These are phyloP conservation scores for Nakazawaea ambrosiae DNA, from an alignment of 805 yeast species.

Conservation along the genomic window DNA sequence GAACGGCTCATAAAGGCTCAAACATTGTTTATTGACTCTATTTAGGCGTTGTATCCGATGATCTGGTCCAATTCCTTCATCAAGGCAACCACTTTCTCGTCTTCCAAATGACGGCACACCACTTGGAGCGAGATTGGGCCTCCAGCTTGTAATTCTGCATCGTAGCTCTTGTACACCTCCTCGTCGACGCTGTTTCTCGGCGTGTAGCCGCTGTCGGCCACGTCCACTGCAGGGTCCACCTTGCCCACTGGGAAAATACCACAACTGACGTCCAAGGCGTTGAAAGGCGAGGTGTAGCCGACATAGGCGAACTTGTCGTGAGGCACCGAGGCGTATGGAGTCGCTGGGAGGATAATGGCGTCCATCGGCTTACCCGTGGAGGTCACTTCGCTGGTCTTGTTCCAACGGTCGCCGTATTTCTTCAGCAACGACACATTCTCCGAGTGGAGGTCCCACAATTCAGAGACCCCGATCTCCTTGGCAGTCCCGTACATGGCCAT, in stretches of 20 bases:
- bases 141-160: slow-evolving; percentile 44
- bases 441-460: slow-evolving; percentile 36
- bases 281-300: slow-evolving; percentile 48
- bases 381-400: slow-evolving; percentile 26
- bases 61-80: slow-evolving; percentile 9
- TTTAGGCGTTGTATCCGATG: slow-evolving; percentile 6
- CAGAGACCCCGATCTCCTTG: slow-evolving; percentile 28
- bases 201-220: slow-evolving; percentile 18
- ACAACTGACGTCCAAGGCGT: slow-evolving; percentile 38
- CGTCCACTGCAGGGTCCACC: slow-evolving; percentile 38
- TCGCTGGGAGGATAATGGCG: slow-evolving; percentile 39
- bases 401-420: slow-evolving; percentile 36
- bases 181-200: slow-evolving; percentile 36
- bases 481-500: slow-evolving; percentile 32
- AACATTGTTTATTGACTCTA: too few relatives aligned
- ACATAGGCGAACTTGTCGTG: slow-evolving; percentile 24
- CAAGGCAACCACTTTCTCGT: slow-evolving; percentile 39
- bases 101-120: slow-evolving; percentile 52
- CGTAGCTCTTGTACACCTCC: slow-evolving; percentile 35
- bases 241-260: slow-evolving; percentile 53
- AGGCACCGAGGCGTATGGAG: slow-evolving; percentile 36
- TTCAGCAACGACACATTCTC: slow-evolving; percentile 32
- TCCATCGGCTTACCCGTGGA: slow-evolving; percentile 36
- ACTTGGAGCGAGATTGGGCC: slow-evolving; percentile 63
- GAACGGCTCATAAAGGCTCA: neutral